A percentile compares a stretch with the other conserved stretches of the same genome.
These are phyloP conservation scores for Populus nigra DNA, from an alignment of 345 rosid genomes.

Conservation along the genomic window DNA sequence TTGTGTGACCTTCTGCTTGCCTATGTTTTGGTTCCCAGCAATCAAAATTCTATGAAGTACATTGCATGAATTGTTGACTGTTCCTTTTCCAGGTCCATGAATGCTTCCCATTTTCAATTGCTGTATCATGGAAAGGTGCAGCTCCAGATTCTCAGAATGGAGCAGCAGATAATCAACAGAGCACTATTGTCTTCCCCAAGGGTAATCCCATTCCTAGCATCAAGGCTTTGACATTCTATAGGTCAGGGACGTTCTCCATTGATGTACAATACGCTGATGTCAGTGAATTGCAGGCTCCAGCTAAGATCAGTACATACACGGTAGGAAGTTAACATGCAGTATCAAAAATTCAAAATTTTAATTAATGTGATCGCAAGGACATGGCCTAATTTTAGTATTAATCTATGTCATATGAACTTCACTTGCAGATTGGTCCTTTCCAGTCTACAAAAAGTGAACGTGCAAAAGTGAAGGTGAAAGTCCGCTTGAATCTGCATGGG, in stretches of 20 bases:
- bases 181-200: conserved; percentile 73
- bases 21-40: background rate
- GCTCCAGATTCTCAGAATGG: conserved; percentile 61
- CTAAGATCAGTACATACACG: conserved; percentile 78
- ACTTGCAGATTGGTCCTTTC: conserved; percentile 86
- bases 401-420: background rate
- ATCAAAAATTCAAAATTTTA: background rate
- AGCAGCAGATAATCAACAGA: conserved; percentile 64
- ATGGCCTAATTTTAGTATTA: background rate
- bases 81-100: conserved; percentile 62
- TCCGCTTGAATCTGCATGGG: conserved; percentile 81
- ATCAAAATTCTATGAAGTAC: background rate
- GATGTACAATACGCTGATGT: conserved; percentile 77
- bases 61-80: background rate
- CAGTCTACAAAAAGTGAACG: conserved; percentile 66
- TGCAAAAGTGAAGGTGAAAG: conserved; percentile 86
- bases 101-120: conserved; percentile 76
- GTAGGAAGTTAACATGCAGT: conserved; percentile 29
- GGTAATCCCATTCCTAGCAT: conserved; percentile 85
- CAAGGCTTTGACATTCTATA: conserved; percentile 80
- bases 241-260: conserved; percentile 67
- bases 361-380: background rate
- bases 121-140: conserved; percentile 79
- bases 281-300: conserved; percentile 58
- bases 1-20: background rate